These are phyloP conservation scores for Beauveria sp. DNA, from an alignment of 2,329 filamentous ascomycete species.

Conservation along the genomic window DNA sequence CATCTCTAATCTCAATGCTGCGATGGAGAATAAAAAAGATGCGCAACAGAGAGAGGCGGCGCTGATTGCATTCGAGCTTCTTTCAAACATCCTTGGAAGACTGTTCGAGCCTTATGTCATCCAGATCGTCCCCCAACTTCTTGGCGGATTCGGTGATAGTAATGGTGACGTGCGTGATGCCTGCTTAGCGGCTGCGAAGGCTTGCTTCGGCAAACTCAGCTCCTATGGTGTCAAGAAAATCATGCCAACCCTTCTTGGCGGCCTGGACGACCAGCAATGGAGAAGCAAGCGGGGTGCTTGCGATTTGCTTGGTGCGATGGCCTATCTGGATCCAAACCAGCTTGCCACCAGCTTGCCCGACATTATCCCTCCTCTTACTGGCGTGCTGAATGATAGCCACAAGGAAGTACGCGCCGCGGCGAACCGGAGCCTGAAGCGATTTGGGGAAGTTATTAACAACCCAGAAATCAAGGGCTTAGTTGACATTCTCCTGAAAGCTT, in stretches of 20 bases:
- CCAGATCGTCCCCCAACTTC: conserved; percentile 83
- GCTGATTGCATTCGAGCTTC: conserved; percentile 81
- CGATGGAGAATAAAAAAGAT: conserved; percentile 94
- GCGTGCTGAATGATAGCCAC: conserved; percentile 92
- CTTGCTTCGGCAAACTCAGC: conserved; percentile 86
- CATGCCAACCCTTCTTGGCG: conserved; percentile 81
- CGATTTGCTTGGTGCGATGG: conserved; percentile 95
- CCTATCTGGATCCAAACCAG: conserved; percentile 93
- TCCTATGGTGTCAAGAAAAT: conserved; percentile 96
- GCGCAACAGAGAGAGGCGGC: conserved; percentile 80
- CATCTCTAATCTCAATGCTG: conserved; percentile 69
- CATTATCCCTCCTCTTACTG: conserved; percentile 91
- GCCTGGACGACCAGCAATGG: conserved; percentile 93
- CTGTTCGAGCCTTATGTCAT: conserved; percentile 96
- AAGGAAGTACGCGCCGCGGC: conserved; percentile 91
- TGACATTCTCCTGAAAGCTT: conserved; percentile 83
- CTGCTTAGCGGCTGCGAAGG: conserved; percentile 86
- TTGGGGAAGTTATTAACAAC: conserved; percentile 97
- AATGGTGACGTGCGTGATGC: conserved; percentile 87
- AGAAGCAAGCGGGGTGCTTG: conserved; percentile 97
- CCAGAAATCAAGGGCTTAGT: conserved; percentile 93
- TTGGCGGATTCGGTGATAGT: conserved; percentile 81
- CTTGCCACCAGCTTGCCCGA: conserved; percentile 86
- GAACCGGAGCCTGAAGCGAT: conserved; percentile 93
- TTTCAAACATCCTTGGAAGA: conserved; percentile 77